Evolutionary conservation across 148 eudicot species (phyloP), one percentile per base, ranked within the genome.

Genomic region (Chenopodium suecicum): DNA sequence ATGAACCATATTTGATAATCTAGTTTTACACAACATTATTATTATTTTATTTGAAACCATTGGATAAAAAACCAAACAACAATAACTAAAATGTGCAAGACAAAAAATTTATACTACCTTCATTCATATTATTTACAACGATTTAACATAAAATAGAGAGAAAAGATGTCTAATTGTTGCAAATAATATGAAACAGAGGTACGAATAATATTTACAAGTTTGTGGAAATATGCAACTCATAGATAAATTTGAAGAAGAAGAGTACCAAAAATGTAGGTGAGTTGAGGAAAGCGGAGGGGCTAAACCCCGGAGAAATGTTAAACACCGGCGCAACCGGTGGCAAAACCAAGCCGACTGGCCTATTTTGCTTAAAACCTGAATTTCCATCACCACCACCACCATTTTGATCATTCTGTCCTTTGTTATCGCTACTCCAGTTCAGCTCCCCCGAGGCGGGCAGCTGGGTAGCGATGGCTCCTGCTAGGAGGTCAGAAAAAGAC

Each of bases 401-500:
- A n/a, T 58, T 82, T 34, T 58, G 34, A 31, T 16, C n/a, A 19
- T 63, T 79, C 29, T 19, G 71, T 1, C 60, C 67, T 32, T 67
- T 73, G 27, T 50, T 31, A 6, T 74, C 73, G 25, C 44, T 23
- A 4, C 80, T 79, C 79, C 64, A 72, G 16, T 29, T 77, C 48
- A 71, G 75, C 66, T 73, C 78, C 31, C 80, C 79, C 2, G 71
- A 34, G 10, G 27, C 71, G 4, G 87, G 82, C 1, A 76, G 62
- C 23, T 90, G 91, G 14, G 93, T 85, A 9, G 88, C 88, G 87
- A 89, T 84, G 47, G 91, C 92, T 9, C 91, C 95, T 34, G 91
- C 89, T 34, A 96, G 89, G 13, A 96, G 95, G 89, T 96, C 94
- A 27, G 98, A 92, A 82, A 94, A 96, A 44, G 95, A 92, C 78